Evolutionary conservation across 768 basidiomycete species (phyloP), one percentile per base, ranked within the genome.

Genomic region (Obba rivulosa): DNA sequence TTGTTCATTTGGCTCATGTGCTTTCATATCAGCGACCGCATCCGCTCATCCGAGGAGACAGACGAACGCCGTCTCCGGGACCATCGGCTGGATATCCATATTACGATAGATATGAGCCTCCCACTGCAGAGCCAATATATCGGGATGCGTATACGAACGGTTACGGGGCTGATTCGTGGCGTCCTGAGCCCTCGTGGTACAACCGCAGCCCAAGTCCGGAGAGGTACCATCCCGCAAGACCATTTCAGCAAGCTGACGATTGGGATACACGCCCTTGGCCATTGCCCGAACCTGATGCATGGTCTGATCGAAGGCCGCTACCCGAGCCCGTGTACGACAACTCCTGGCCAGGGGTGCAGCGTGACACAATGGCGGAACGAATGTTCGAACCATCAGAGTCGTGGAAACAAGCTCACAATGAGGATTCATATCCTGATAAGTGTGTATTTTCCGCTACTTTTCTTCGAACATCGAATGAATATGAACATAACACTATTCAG

Each of bases 321-420:
- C 48, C 28, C 69, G 31, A n/a, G 16, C 34, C 34, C 14, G 34
- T 24, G 11, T 28, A 31, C 34, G 41, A 49, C 47, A 23, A 34
- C 24, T 41, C 40, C n/a, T 39, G 34, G 45, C 25, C 25, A 44
- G 20, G 25, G 39, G 20, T 47, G 66, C n/a, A n/a, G n/a, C n/a
- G 69, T 44, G 72, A 73, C 49, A 63, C 61, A 49, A 63, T 70
- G 41, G 68, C 72, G 11, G 68, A 76, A 50, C 72, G 83, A 54
- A 78, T 81, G 71, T 81, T 87, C 58, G 87, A 88, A 60, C 84
- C 86, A 25, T 84, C 83, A 28, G 81, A 84, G 17, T 66, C 70
- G 25, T 87, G 87, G 86, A 85, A 81, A 60, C 77, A 83, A 54
- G 64, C 67, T 8, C 79, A 79, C 55, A 57, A 57, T 42, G 78